Conservation (phyloP, 169 alveolate species). For the Plasmodium falciparum region DNA sequence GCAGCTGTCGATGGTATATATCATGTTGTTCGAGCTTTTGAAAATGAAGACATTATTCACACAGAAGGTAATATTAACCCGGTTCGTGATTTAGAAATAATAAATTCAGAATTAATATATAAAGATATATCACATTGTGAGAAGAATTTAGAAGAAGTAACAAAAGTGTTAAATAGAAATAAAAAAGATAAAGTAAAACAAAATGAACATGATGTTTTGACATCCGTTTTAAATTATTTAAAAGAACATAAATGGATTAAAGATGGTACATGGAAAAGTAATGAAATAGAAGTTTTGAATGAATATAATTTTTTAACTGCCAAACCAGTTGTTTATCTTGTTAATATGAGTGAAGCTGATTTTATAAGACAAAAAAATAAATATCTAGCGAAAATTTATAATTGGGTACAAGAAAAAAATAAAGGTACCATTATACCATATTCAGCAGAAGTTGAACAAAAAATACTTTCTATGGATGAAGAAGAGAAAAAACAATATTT, state of each 20-base stretch:
- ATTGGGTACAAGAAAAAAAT: conserved; percentile 97
- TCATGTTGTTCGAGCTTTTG: conserved; percentile 99
- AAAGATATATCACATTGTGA: conserved; percentile 95
- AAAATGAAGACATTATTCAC: conserved; percentile 96
- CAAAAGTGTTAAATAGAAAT: conserved; percentile 93
- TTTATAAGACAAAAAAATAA: conserved; percentile 97
- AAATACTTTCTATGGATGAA: conserved; percentile 91
- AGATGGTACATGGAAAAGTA: conserved; percentile 92
- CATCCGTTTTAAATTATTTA: conserved; percentile 89
- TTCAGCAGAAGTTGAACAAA: conserved; percentile 97
- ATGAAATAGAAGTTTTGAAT: conserved; percentile 93
- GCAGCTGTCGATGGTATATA: conserved; percentile 98
- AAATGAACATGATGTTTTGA: conserved; percentile 93
- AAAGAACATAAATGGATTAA: conserved; percentile 93
- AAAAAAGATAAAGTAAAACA: conserved; percentile 92
- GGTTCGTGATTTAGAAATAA: conserved; percentile 96
- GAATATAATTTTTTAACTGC: conserved; percentile 97
- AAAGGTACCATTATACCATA: conserved; percentile 99
- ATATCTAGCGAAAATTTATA: conserved; percentile 95
- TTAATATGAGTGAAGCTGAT: conserved; percentile 96
- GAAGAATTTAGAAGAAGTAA: conserved; percentile 92
- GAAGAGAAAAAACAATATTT: conserved; percentile 86
- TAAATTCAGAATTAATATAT: conserved; percentile 94
- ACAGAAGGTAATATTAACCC: conserved; percentile 99
- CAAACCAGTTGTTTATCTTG: conserved; percentile 98